Conservation (phyloP, 2,329 filamentous ascomycete genomes). For the Emergomyces pasteurianus region DNA sequence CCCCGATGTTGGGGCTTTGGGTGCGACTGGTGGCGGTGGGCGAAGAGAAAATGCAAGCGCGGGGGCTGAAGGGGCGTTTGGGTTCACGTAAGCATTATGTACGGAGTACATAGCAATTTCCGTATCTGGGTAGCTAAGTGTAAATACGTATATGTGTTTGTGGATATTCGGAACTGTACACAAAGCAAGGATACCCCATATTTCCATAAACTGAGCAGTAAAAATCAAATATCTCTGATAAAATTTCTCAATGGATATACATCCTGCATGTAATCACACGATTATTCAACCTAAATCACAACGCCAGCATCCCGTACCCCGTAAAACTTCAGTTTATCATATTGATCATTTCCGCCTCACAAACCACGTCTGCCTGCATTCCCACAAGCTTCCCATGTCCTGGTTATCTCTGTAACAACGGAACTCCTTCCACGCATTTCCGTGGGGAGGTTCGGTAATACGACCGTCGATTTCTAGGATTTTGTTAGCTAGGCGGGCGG, state of each 20-base stretch:
- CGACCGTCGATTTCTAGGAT: constrained; percentile 33
- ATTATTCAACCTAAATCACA: not conserved
- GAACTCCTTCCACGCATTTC: constrained; percentile 34
- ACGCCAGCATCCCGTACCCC: no score
- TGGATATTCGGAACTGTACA: not conserved
- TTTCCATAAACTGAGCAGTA: not conserved
- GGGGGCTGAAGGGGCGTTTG: not conserved
- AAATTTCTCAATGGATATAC: not conserved
- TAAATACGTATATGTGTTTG: not conserved
- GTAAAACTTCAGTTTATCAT: not conserved
- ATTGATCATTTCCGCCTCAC: constrained; percentile 13
- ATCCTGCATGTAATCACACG: not conserved
- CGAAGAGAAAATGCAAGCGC: constrained; percentile 4
- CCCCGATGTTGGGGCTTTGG: constrained; percentile 16
- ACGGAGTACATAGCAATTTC: not conserved
- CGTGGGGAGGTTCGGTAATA: constrained; percentile 17
- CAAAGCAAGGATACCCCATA: not conserved
- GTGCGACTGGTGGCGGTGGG: constrained; percentile 9
- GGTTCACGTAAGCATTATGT: not conserved
- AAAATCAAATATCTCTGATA: not conserved
- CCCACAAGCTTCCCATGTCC: constrained; percentile 35
- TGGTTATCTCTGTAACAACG: constrained; percentile 34
- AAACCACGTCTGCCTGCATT: constrained; percentile 32
- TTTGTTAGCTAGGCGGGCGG: constrained; percentile 18
- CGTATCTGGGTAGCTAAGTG: not conserved